A percentile compares a stretch with the other conserved stretches of the same genome.
Evolutionary conservation across 139 green algal species (phyloP).

Genomic region (Diplosphaera chodatii): DNA sequence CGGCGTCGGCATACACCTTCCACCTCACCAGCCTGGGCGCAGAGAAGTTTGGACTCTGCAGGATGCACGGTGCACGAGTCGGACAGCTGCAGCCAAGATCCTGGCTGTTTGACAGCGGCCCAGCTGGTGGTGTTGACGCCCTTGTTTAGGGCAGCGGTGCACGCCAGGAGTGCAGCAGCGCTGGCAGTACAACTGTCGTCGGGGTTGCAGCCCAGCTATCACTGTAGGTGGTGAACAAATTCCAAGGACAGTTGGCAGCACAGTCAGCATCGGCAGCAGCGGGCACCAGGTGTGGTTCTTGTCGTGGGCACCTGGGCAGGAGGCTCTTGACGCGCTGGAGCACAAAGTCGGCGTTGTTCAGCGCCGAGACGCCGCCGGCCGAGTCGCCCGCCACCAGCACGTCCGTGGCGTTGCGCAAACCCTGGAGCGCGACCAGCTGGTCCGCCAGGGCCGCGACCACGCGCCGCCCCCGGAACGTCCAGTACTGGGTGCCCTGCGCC

Average conservation of each 20-base stretch:
- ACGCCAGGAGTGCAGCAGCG: too few relatives aligned
- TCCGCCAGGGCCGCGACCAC: not conserved
- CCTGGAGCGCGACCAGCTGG: not conserved
- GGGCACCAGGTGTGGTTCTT: too few relatives aligned
- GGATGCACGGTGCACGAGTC: not conserved
- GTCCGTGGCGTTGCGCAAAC: not conserved
- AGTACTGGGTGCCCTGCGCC: not conserved
- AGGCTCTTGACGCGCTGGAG: not conserved
- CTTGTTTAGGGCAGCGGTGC: too few relatives aligned
- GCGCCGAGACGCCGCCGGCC: slow-evolving; percentile 1
- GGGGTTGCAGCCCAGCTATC: too few relatives aligned
- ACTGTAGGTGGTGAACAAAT: too few relatives aligned
- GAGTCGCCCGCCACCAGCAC: slow-evolving; percentile 10
- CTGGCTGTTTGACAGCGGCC: too few relatives aligned
- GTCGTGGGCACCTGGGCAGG: not conserved
- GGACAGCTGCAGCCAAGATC: too few relatives aligned
- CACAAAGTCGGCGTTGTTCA: slow-evolving; percentile 11
- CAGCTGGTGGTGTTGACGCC: too few relatives aligned
- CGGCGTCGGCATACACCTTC: slow-evolving; percentile 10
- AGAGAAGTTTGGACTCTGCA: too few relatives aligned
- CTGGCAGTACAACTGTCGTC: too few relatives aligned
- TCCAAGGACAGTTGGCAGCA: too few relatives aligned
- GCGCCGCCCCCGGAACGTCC: slow-evolving; percentile 5
- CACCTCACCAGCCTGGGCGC: not conserved
- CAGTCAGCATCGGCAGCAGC: too few relatives aligned